Base-by-base conservation (phyloP, 2,329 filamentous ascomycete species). In the Trichoderma guizhouense region DNA sequence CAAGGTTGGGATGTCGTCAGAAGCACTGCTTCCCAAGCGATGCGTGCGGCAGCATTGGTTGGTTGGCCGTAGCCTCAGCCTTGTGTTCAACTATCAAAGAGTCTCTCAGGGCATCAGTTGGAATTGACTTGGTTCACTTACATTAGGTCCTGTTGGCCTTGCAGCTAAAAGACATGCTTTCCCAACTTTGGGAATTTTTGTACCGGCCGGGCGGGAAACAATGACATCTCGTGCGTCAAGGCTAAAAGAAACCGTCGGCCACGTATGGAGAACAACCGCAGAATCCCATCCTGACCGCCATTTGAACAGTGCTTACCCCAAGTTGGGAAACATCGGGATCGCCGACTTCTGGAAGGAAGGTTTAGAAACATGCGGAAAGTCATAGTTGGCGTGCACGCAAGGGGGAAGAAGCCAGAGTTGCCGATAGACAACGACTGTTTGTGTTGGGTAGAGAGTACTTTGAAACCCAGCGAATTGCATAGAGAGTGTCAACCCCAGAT, bases 1-100 rank as follows among this genome's bases (percentile, higher is more conserved):
- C 66, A 69, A 51, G 57, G 36, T 69, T 69, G 55, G 55, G 66
- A 69, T 69, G 66, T 51, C 66, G 66, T 69, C 66, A 69, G 66
- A 69, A 61, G 53, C 66, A 69, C 26, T 30, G 53, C n/a, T 32
- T 32, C 24, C 53, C 34, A 24, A 34, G 28, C 55, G 66, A 58
- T 7, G 43, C 24, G 21, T 61, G 57, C 66, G 30, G 15, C 65
- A 18, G 51, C 15, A 34, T 58, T 32, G 55, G 53, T 30, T 60
- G 64, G 51, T 39, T 39, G 51, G n/a, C 32, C 12, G 12, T n/a
- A 57, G 65, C 65, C 65, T 68, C 53, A 68, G 65, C 65, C 55
- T 58, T 60, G 57, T 28, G 30, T 21, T 47, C 18, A 11, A 58
- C n/a, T 39, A 30, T 21, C 24, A 34, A 34, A 60, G 26, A 24